Conservation (phyloP, 2,329 filamentous ascomycete genomes). For the Penicillium sp. region DNA sequence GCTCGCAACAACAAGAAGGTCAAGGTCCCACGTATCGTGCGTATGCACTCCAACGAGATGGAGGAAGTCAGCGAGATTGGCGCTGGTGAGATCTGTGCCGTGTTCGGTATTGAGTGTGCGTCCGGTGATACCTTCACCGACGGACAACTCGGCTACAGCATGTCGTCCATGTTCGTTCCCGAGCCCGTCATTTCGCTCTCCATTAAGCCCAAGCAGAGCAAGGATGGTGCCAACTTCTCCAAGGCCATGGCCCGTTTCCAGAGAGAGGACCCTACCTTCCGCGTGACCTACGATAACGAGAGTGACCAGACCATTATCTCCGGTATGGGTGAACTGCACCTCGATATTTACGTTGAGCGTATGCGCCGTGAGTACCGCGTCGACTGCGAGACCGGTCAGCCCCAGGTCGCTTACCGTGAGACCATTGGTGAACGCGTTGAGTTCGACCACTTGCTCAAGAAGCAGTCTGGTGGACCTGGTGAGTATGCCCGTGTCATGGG, state of each 20-base stretch:
- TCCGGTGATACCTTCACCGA: slow-evolving; percentile 99
- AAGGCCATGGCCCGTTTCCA: slow-evolving; percentile 99
- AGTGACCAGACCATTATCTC: slow-evolving; percentile 97
- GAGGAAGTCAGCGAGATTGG: slow-evolving; percentile 92
- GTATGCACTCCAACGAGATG: slow-evolving; percentile 99
- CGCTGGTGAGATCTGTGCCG: slow-evolving; percentile 96
- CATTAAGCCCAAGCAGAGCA: slow-evolving; percentile 92
- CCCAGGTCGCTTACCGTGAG: slow-evolving; percentile 95
- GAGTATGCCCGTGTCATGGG: slow-evolving; percentile 93
- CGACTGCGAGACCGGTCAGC: slow-evolving; percentile 92
- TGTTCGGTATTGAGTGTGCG: slow-evolving; percentile 96
- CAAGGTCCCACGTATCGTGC: slow-evolving; percentile 93
- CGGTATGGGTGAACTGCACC: slow-evolving; percentile 95
- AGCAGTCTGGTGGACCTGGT: slow-evolving; percentile 92
- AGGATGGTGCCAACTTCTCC: slow-evolving; percentile 90
- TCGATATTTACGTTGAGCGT: slow-evolving; percentile 96
- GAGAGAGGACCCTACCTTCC: slow-evolving; percentile 96
- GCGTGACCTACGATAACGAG: slow-evolving; percentile 87
- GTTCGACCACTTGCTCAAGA: slow-evolving; percentile 92
- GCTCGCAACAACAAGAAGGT: slow-evolving; percentile 93
- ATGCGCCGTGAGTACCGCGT: slow-evolving; percentile 96
- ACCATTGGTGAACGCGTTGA: slow-evolving; percentile 78
- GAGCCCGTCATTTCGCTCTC: slow-evolving; percentile 98
- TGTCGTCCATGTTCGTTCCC: slow-evolving; percentile 96
- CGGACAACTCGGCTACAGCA: slow-evolving; percentile 85